Evolutionary conservation across 257 asterid genomes (phyloP), one percentile per base, ranked within the genome.

Genomic region (Primulina eburnea): DNA sequence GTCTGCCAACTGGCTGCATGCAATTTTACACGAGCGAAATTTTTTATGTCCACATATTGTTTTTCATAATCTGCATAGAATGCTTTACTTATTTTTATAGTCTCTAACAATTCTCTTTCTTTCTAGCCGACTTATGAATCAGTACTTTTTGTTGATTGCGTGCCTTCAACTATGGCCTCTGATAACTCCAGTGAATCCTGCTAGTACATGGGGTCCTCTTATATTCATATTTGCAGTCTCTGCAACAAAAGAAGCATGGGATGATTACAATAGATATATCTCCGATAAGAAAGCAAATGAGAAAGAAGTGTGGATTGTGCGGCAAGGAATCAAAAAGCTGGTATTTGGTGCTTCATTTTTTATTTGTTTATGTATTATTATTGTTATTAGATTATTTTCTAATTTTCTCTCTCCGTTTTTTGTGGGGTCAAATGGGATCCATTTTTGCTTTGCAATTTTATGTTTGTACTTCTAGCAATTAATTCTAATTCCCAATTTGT

Each of bases 161-260:
- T 94, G 99, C 86, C 97, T 94, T 82, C 99, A 94, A 78, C 89
- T 94, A 47, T 94, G 99, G 99, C 85, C 99, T 59, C 96, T 94
- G 73, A 94, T 94, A 67, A 94, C 99, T 71, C 99, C 99, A 30
- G 99, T 94, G 75, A 94, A 94, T 88, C 99, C 99, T 70, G 99
- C 96, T 59, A 94, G 97, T 82, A 94, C 99, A 20, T 94, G 99
- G 99, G 97, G 99, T 64, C 99, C 99, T 70, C 96, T 94, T 77
- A 87, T 94, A 74, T 89, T 94, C 79, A 94, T 94, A 84, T 94
- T 94, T 85, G 89, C 99, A 10, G 97, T 94, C 84, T 94, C 99
- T 14, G 97, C 99, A 50, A 76, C 91, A 50, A 94, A 94, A 86
- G 99, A 94, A 87, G 99, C 96, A 26, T 94, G 99, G 97, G 99